These are phyloP conservation scores for Tricholoma saponaceum DNA, from an alignment of 768 basidiomycete species.

Conservation along the genomic window DNA sequence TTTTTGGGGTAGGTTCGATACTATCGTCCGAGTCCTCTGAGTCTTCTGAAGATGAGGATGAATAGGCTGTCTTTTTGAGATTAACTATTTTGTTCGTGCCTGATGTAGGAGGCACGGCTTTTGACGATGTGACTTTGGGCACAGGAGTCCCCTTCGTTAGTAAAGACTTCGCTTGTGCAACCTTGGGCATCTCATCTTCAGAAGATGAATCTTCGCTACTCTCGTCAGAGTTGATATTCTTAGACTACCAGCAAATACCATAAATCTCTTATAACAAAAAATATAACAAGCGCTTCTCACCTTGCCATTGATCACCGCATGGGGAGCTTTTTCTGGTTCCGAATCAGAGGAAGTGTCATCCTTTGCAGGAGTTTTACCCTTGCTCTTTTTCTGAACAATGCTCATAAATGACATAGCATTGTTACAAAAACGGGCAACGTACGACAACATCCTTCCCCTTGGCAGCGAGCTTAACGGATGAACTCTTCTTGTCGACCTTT, in stretches of 20 bases:
- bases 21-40: neutral
- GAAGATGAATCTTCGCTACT: constrained; percentile 40
- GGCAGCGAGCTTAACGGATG: constrained; percentile 21
- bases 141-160: constrained; percentile 26
- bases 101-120: constrained; percentile 9
- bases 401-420: neutral
- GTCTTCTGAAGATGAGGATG: neutral
- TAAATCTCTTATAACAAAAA: constrained; percentile 1
- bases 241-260: constrained; percentile 13
- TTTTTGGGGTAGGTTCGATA: neutral
- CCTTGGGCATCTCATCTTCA: constrained; percentile 57
- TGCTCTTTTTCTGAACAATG: constrained; percentile 18
- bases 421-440: constrained; percentile 7
- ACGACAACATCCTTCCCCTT: constrained; percentile 38
- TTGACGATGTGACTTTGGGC: constrained; percentile 28
- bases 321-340: constrained; percentile 26
- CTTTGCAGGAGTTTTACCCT: constrained; percentile 19
- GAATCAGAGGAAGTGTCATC: constrained; percentile 25
- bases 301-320: constrained; percentile 27
- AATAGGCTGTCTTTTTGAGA: neutral
- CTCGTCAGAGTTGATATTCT: constrained; percentile 38
- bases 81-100: constrained; percentile 16
- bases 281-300: constrained; percentile 15
- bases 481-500: constrained; percentile 34
- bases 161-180: constrained; percentile 41